Evolutionary conservation across 805 yeast species (phyloP), one percentile per base, ranked within the genome.

Genomic region (Candida schatavii): DNA sequence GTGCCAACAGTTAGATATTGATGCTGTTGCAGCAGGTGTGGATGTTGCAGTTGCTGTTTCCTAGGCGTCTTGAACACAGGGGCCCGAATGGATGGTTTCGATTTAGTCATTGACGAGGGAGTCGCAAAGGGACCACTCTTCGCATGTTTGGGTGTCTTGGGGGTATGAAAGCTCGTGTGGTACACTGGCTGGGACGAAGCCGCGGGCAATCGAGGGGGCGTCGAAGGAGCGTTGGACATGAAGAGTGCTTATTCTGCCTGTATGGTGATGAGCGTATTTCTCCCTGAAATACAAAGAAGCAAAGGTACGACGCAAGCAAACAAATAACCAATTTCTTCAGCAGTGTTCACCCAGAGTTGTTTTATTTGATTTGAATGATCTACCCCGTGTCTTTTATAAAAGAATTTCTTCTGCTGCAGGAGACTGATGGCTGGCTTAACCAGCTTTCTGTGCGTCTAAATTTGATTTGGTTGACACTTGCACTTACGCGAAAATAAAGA

Each of bases 161-260:
- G 39, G 9, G 39, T 36, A 14, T 29, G 26, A 36, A 36, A 36
- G 14, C 31, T 26, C 14, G 39, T 25, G 21, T 27, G 30, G 19
- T 23, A 36, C 3, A 36, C 39, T 4, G 32, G 22, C 26, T 18
- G 32, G n/a, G 39, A 36, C 17, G 11, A 6, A 29, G 11, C 21
- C 17, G 39, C 25, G 9, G 14, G 6, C 26, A 25, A 26, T 9
- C 39, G 31, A 3, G 39, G 39, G 11, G 39, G 39, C 3, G 39
- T 36, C 11, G 39, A 25, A 14, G 39, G 39, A 15, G 32, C 22
- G 32, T 26, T 36, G n/a, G 39, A 26, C 39, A 36, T 36, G 6
- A 5, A 7, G 22, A 17, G 9, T 25, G 14, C 27, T 7, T n/a
- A n/a, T n/a, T n/a, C n/a, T n/a, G n/a, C n/a, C n/a, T n/a, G n/a